phyloP scores from a whole-genome alignment of 805 yeast genomes.

The Candida yuanshanica region DNA sequence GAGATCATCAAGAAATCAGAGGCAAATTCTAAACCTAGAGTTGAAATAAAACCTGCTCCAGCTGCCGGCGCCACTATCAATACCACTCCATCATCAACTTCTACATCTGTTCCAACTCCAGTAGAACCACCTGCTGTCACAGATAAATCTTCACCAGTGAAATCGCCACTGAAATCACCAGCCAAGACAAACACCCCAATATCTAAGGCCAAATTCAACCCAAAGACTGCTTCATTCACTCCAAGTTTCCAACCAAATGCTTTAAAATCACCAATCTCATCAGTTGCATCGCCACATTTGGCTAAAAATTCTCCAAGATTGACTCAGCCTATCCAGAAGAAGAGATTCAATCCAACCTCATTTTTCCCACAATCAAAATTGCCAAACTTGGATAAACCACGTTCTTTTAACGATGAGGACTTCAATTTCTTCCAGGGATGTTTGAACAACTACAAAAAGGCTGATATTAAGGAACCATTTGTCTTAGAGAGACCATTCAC shows the following conservation, averaged over 20 bases:
- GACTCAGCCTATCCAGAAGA: constrained; percentile 2
- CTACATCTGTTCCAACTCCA: constrained; percentile 2
- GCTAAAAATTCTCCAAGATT: constrained; percentile 21
- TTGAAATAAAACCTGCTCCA: constrained; percentile 18
- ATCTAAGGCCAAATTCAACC: constrained; percentile 53
- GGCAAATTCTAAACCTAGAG: background rate
- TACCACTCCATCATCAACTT: constrained; percentile 1
- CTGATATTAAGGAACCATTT: constrained; percentile 26
- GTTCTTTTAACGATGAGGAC: constrained; percentile 18
- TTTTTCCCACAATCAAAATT: constrained; percentile 20
- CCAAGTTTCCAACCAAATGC: constrained; percentile 32
- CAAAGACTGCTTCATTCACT: constrained; percentile 61
- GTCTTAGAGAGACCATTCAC: constrained; percentile 57
- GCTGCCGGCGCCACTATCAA: constrained; percentile 4
- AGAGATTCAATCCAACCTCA: constrained; percentile 7
- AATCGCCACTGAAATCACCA: constrained; percentile 3
- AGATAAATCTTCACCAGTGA: background rate
- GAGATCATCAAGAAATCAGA: constrained; percentile 39
- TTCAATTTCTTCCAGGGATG: constrained; percentile 24
- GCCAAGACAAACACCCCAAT: constrained; percentile 5
- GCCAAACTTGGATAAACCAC: constrained; percentile 23
- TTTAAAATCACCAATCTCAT: constrained; percentile 10
- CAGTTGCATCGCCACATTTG: constrained; percentile 15
- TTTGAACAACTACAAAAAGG: constrained; percentile 19
- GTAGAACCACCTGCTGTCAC: background rate